Conservation (phyloP, 148 eudicot species). For the Fallopia convolvulus region DNA sequence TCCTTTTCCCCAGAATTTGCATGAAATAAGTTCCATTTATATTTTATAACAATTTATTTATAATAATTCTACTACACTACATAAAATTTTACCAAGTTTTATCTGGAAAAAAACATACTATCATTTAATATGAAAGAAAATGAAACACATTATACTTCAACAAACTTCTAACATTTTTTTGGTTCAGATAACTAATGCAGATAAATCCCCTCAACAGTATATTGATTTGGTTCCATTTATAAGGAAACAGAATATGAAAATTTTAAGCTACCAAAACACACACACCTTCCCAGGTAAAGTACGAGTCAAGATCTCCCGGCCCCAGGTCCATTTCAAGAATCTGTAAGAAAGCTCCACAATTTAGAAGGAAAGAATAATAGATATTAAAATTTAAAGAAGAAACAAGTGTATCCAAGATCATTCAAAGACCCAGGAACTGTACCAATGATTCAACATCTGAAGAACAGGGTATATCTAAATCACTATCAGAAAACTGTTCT, state of each 20-base stretch:
- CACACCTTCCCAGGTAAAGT: slow-evolving; percentile 40
- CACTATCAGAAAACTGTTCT: slow-evolving; percentile 31
- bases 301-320: slow-evolving; percentile 43
- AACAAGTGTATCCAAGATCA: background rate
- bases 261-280: slow-evolving; percentile 2
- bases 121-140: background rate
- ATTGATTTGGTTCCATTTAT: background rate
- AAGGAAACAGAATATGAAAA: background rate
- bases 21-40: background rate
- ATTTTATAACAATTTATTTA: background rate
- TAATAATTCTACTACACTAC: background rate
- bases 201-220: background rate
- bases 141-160: background rate
- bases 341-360: slow-evolving; percentile 25
- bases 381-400: background rate
- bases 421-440: slow-evolving; percentile 1
- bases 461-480: slow-evolving; percentile 31
- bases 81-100: background rate
- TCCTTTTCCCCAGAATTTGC: background rate
- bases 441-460: slow-evolving; percentile 44
- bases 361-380: background rate
- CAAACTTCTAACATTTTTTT: background rate
- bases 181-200: background rate
- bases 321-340: slow-evolving; percentile 84
- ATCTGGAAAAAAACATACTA: background rate